phyloP scores from a whole-genome alignment of 2,329 filamentous ascomycete genomes.

The Trichophyton schoenleinii region DNA sequence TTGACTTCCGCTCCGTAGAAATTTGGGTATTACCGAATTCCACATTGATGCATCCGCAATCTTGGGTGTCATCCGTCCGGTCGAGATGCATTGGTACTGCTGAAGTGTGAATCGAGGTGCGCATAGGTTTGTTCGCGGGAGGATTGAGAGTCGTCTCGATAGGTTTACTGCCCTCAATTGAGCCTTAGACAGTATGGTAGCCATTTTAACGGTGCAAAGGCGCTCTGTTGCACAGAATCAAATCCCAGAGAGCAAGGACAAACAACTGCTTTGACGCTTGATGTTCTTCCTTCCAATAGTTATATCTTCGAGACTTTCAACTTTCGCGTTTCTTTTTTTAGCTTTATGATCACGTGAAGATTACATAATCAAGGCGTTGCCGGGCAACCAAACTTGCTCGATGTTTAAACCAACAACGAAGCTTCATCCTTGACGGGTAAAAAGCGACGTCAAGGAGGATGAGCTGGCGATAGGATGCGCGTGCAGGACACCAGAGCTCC shows the following conservation, averaged over 20 bases:
- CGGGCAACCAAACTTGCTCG: constrained; percentile 9
- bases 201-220: not conserved
- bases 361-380: constrained; percentile 6
- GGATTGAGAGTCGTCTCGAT: not conserved
- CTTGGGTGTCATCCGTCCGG: constrained; percentile 31
- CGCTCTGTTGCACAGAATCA: not conserved
- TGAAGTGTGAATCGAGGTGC: not conserved
- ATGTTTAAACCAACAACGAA: constrained; percentile 10
- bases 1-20: constrained; percentile 23
- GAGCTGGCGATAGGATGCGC: not conserved
- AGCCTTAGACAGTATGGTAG: not conserved
- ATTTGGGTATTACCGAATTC: constrained; percentile 56
- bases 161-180: not conserved
- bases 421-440: not conserved
- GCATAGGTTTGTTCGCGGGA: not conserved
- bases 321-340: not conserved
- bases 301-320: not conserved
- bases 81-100: constrained; percentile 16
- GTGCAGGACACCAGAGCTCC: not conserved
- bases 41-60: constrained; percentile 52
- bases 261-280: not conserved
- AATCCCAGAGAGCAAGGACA: not conserved
- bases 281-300: not conserved
- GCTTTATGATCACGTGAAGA: not conserved
- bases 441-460: not conserved